A percentile compares a stretch with the other conserved stretches of the same genome.
phyloP scores from a whole-genome alignment of 352 stramenopile genomes.

The Phytopythium chamaehyphon region DNA sequence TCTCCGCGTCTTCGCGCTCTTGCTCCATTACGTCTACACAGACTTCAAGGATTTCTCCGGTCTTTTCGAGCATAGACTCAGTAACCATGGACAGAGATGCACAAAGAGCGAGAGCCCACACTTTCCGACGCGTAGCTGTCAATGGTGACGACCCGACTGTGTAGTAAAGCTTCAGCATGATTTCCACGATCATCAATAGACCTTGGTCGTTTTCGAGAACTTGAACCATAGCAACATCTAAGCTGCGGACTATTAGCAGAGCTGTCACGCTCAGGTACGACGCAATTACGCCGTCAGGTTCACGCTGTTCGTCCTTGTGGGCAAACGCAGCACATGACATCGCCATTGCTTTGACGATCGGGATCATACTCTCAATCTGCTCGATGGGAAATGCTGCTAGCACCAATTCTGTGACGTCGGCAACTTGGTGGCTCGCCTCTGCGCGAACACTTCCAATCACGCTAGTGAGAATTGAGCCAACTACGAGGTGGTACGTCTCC shows the following conservation, averaged over 20 bases:
- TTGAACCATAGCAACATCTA: slow-evolving; percentile 39
- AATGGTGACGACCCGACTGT: slow-evolving; percentile 57
- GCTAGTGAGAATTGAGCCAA: slow-evolving; percentile 34
- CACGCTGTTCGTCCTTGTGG: slow-evolving; percentile 27
- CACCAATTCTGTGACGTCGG: slow-evolving; percentile 38
- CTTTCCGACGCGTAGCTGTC: slow-evolving; percentile 48
- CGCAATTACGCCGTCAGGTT: slow-evolving; percentile 58
- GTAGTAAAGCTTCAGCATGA: slow-evolving; percentile 74
- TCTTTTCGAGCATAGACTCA: slow-evolving; percentile 42
- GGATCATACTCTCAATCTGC: slow-evolving; percentile 26
- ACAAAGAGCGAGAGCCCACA: slow-evolving; percentile 63
- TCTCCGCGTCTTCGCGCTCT: slow-evolving; percentile 34
- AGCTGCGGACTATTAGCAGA: slow-evolving; percentile 41
- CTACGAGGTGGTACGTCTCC: slow-evolving; percentile 47
- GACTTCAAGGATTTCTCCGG: slow-evolving; percentile 66
- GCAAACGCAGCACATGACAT: slow-evolving; percentile 41
- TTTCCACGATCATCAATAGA: slow-evolving; percentile 42
- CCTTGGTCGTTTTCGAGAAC: slow-evolving; percentile 37
- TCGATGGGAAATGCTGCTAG: slow-evolving; percentile 30
- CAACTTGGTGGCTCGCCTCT: slow-evolving; percentile 60
- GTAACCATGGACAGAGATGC: slow-evolving; percentile 33
- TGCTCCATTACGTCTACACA: slow-evolving; percentile 67
- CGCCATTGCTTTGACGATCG: slow-evolving; percentile 40
- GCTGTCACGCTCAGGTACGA: slow-evolving; percentile 59
- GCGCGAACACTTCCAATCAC: slow-evolving; percentile 69